Conservation (phyloP, 805 yeast genomes). For the Isabelozyma heimii region DNA sequence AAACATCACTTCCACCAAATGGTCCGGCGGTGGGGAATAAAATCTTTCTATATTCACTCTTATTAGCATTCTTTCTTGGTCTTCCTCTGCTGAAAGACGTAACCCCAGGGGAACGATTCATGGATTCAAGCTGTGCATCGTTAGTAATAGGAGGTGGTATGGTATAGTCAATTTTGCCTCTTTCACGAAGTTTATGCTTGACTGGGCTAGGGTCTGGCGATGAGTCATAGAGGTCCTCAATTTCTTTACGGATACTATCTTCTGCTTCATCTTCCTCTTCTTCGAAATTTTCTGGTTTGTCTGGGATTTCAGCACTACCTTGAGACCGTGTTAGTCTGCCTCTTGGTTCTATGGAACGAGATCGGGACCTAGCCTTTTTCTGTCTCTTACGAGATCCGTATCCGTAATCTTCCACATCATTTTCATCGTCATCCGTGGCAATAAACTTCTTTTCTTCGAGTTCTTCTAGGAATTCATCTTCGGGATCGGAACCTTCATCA, state of each 20-base stretch:
- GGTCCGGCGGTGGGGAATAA: constrained; percentile 95
- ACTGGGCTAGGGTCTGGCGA: constrained; percentile 53
- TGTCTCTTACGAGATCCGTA: constrained; percentile 11
- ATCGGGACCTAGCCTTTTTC: constrained; percentile 17
- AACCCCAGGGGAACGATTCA: constrained; percentile 4
- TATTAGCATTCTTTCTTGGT: constrained; percentile 37
- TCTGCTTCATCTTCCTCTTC: constrained; percentile 23
- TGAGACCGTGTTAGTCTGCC: constrained; percentile 17
- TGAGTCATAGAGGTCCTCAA: constrained; percentile 61
- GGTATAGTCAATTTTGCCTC: constrained; percentile 69
- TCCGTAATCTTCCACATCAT: constrained; percentile 17
- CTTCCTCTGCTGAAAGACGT: constrained; percentile 33
- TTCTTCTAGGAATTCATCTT: constrained; percentile 26
- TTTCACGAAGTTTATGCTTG: constrained; percentile 43
- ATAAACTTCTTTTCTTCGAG: constrained; percentile 32
- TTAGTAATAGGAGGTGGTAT: constrained; percentile 75
- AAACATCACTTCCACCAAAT: constrained; percentile 93
- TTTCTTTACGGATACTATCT: constrained; percentile 56
- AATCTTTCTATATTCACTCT: constrained; percentile 56
- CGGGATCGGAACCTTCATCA: constrained; percentile 10
- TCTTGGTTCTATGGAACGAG: constrained; percentile 20
- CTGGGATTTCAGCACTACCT: constrained; percentile 2
- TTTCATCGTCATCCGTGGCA: constrained; percentile 38
- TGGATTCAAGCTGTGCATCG: constrained; percentile 29
- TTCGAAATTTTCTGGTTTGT: constrained; percentile 5